Evolutionary conservation across 139 green algal species (phyloP), one percentile per base, ranked within the genome.

Genomic region (Chlorella sp.): DNA sequence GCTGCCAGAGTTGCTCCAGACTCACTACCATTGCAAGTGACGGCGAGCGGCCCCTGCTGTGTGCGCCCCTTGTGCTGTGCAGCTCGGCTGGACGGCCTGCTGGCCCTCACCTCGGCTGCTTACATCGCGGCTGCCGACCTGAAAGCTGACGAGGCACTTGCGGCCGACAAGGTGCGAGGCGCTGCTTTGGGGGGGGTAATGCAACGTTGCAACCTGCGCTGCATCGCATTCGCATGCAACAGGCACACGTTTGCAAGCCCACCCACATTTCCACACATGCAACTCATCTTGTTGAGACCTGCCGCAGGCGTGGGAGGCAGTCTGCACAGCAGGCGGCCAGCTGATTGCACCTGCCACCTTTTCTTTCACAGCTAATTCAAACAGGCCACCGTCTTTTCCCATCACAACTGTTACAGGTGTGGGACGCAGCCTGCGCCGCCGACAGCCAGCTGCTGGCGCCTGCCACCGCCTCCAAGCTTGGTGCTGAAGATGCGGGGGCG

Each of bases 391-490:
- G 14, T 22, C 69, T 38, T 30, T 17, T 40, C 38, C 38, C 69
- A 13, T 3, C n/a, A 32, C n/a, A 1, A 51, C n/a, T 62, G 13
- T 43, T 41, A 22, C 67, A 85, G 81, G 82, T 94, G 9, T 94
- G 89, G 91, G 65, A 76, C 0, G 44, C 76, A 0, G 86, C 82
- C 2, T 60, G 90, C 14, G 81, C 75, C 43, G 54, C 81, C 43
- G 92, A 92, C 69, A 91, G 87, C 14, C 81, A 86, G 6, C 88
- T 97, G 67, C 86, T 97, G 41, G 65, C 84, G 13, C 70, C 90
- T 0, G 73, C 81, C 43, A 90, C 87, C 16, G 80, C 88, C 1
- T 84, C 84, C 56, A 94, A 92, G 86, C 82, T 95, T 78, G 22
- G 92, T 5, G n/a, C 87, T 3, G 90, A 85, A 9, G 93, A 96